A percentile compares a stretch with the other conserved stretches of the same genome.
These are phyloP conservation scores for Populus deltoides DNA, from an alignment of 345 rosid species.

Conservation along the genomic window DNA sequence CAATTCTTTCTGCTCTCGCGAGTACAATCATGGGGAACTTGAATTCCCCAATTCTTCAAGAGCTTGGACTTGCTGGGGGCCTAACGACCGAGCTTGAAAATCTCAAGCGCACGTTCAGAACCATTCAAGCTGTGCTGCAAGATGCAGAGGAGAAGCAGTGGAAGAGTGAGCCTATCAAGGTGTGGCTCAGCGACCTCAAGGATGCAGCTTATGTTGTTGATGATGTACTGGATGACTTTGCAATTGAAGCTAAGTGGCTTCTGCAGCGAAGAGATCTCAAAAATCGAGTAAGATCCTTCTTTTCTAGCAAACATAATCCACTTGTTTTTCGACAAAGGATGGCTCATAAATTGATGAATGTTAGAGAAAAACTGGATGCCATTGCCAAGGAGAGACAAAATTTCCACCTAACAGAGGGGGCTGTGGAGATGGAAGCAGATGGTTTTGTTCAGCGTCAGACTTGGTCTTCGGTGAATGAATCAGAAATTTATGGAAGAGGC, in stretches of 20 bases:
- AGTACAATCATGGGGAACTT: not conserved
- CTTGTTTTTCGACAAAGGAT: not conserved
- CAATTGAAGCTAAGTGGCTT: not conserved
- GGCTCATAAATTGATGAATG: not conserved
- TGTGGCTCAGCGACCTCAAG: constrained; percentile 4
- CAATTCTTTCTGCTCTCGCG: constrained; percentile 4
- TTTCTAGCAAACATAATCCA: not conserved
- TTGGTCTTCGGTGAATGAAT: not conserved
- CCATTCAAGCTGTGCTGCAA: constrained; percentile 1
- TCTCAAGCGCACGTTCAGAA: not conserved
- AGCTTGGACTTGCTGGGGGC: not conserved
- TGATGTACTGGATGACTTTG: constrained; percentile 1
- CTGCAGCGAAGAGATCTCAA: not conserved
- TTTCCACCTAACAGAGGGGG: not conserved
- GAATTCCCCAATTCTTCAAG: not conserved
- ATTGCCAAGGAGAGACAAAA: not conserved
- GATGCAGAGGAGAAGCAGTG: constrained; percentile 19
- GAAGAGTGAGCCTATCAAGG: not conserved
- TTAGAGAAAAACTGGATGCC: not conserved
- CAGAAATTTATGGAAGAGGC: not conserved
- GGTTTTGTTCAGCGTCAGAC: too few species aligned
- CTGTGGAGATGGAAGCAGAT: too few species aligned
- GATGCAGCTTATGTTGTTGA: constrained; percentile 6
- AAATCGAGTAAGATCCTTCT: not conserved
- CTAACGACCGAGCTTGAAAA: not conserved